A percentile compares a stretch with the other conserved stretches of the same genome.
Conservation (phyloP, 306 rosid species). For the Bauhinia variegata region DNA sequence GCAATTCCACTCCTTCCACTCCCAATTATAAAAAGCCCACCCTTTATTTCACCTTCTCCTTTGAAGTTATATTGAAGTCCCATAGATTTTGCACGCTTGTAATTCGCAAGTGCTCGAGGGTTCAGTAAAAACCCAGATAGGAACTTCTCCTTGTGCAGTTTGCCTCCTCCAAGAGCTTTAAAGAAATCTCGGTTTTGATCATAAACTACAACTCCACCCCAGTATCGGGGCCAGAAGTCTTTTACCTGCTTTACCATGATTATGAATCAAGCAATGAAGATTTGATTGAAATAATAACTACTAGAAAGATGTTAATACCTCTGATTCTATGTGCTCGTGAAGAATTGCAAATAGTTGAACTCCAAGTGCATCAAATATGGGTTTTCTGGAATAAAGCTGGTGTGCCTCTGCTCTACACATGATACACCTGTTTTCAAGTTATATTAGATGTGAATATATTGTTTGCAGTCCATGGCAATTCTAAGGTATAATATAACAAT, state of each 20-base stretch:
- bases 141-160: slow-evolving; percentile 75
- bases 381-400: slow-evolving; percentile 72
- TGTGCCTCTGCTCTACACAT: slow-evolving; percentile 99
- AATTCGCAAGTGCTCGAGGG: slow-evolving; percentile 74
- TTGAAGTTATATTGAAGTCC: slow-evolving; percentile 64
- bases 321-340: slow-evolving; percentile 78
- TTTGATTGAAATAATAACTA: slow-evolving; percentile 29
- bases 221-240: slow-evolving; percentile 90
- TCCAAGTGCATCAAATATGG: slow-evolving; percentile 90
- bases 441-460: slow-evolving; percentile 3
- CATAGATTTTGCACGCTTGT: slow-evolving; percentile 75
- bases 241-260: slow-evolving; percentile 55
- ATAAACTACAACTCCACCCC: slow-evolving; percentile 84
- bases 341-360: slow-evolving; percentile 79
- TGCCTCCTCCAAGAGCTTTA: slow-evolving; percentile 91
- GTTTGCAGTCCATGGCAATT: slow-evolving; percentile 1
- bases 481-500: slow-evolving; percentile 6
- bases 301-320: slow-evolving; percentile 52
- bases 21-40: slow-evolving; percentile 79
- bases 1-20: slow-evolving; percentile 75
- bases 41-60: slow-evolving; percentile 95
- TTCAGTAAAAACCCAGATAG: slow-evolving; percentile 79
- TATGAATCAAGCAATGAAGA: slow-evolving; percentile 30
- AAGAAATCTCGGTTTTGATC: slow-evolving; percentile 65
- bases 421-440: slow-evolving; percentile 74